These are phyloP conservation scores for Cyberlindnera petersonii DNA, from an alignment of 805 yeast species.

Conservation along the genomic window DNA sequence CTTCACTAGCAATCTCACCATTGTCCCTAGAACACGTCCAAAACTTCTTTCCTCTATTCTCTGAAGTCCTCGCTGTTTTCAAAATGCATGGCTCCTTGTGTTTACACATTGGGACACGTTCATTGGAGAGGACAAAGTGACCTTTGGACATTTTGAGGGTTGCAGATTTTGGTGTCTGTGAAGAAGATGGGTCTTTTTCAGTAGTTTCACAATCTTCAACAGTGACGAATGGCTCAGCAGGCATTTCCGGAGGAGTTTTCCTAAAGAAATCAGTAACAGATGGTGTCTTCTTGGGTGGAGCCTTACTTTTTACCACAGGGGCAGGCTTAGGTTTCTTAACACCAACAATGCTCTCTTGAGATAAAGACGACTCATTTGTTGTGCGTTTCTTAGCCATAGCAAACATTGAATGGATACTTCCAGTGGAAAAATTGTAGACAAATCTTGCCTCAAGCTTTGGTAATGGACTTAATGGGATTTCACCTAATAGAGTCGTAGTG, in stretches of 20 bases:
- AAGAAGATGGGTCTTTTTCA: neutral
- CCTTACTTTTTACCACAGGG: constrained; percentile 2
- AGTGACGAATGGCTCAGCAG: neutral
- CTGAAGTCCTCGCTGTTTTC: constrained; percentile 40
- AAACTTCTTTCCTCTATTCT: constrained; percentile 47
- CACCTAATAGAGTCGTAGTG: constrained; percentile 9
- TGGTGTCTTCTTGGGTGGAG: constrained; percentile 1
- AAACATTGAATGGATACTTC: constrained; percentile 35
- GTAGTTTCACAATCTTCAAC: neutral
- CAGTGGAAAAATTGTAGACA: constrained; percentile 39
- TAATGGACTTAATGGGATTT: constrained; percentile 1
- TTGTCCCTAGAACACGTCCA: constrained; percentile 47
- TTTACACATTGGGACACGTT: constrained; percentile 41
- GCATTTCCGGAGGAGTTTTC: neutral
- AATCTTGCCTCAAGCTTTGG: constrained; percentile 52
- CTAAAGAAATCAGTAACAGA: constrained; percentile 18
- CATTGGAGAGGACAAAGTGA: constrained; percentile 16
- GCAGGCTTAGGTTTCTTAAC: constrained; percentile 14
- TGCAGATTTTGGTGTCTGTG: constrained; percentile 1
- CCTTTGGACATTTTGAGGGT: constrained; percentile 17
- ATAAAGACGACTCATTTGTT: constrained; percentile 1
- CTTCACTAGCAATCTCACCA: constrained; percentile 22
- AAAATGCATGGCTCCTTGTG: constrained; percentile 45
- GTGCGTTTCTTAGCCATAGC: constrained; percentile 21
- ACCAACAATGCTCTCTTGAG: neutral